A percentile compares a stretch with the other conserved stretches of the same genome.
Conservation (phyloP, 495 filamentous ascomycete species). For the Paragyromitra xinjiangensis region DNA sequence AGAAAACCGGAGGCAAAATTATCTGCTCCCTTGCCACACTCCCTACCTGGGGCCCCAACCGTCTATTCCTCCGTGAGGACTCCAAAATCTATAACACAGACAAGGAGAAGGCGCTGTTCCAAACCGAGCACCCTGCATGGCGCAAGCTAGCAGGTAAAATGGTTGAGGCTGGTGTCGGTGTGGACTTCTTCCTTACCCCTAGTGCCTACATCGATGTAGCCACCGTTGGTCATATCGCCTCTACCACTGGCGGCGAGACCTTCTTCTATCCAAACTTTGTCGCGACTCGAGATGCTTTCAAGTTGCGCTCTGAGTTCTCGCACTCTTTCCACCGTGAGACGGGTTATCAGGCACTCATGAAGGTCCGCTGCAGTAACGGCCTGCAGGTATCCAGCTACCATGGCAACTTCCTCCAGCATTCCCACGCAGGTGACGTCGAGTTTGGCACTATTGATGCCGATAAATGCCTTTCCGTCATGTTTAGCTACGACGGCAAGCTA, state of each 20-base stretch:
- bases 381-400: constrained; percentile 93
- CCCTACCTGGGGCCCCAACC: constrained; percentile 88
- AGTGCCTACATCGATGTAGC: constrained; percentile 94
- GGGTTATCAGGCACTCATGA: constrained; percentile 97
- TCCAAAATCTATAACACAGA: constrained; percentile 86
- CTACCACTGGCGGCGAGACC: constrained; percentile 86
- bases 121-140: constrained; percentile 86
- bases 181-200: constrained; percentile 93
- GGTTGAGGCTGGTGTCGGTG: constrained; percentile 85
- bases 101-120: constrained; percentile 89
- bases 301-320: constrained; percentile 83
- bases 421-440: constrained; percentile 88
- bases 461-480: constrained; percentile 89
- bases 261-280: constrained; percentile 98
- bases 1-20: constrained; percentile 89
- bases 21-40: constrained; percentile 84
- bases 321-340: constrained; percentile 92
- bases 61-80: constrained; percentile 84
- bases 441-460: constrained; percentile 93
- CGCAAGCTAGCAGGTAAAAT: constrained; percentile 84
- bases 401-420: constrained; percentile 95
- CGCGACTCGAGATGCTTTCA: constrained; percentile 80
- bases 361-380: constrained; percentile 96
- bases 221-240: constrained; percentile 82
- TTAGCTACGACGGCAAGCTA: constrained; percentile 96